These are phyloP conservation scores for Boletus barrowsii DNA, from an alignment of 768 basidiomycete genomes.

Conservation along the genomic window DNA sequence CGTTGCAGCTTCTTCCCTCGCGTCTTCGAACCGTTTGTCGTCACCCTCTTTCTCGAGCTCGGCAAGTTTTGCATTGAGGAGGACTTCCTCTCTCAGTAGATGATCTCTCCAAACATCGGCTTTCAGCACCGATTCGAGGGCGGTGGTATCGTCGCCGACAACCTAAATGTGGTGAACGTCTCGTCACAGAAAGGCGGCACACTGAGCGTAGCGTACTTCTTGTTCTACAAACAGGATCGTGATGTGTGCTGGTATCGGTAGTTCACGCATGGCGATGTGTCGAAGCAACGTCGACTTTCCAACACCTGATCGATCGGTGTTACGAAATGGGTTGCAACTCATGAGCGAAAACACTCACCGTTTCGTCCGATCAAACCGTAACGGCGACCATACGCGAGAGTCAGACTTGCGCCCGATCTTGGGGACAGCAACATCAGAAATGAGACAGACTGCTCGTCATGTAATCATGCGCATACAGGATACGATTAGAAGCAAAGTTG, in stretches of 20 bases:
- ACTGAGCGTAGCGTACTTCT: constrained; percentile 53
- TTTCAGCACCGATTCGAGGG: constrained; percentile 93
- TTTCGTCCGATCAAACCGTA: constrained; percentile 92
- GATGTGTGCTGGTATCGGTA: constrained; percentile 91
- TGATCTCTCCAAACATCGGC: constrained; percentile 99
- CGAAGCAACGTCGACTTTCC: constrained; percentile 96
- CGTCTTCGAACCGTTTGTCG: constrained; percentile 78
- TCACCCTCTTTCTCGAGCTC: constrained; percentile 73
- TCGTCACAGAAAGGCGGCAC: not conserved
- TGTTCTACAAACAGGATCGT: constrained; percentile 98
- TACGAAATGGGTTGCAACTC: not conserved
- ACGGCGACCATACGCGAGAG: constrained; percentile 83
- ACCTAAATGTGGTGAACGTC: constrained; percentile 46
- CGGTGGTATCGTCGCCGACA: constrained; percentile 87
- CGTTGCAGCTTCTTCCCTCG: constrained; percentile 78
- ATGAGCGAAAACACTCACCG: constrained; percentile 37
- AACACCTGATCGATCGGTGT: constrained; percentile 51
- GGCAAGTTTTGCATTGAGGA: constrained; percentile 68
- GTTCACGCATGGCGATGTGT: constrained; percentile 92
- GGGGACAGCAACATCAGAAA: constrained; percentile 1
- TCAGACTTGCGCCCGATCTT: constrained; percentile 82
- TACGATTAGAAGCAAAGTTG: constrained; percentile 92
- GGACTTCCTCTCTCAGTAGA: constrained; percentile 77
- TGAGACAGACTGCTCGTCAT: not conserved
- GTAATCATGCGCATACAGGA: constrained; percentile 52